phyloP scores from a whole-genome alignment of 2,329 filamentous ascomycete species.

The Diaporthe vexans region DNA sequence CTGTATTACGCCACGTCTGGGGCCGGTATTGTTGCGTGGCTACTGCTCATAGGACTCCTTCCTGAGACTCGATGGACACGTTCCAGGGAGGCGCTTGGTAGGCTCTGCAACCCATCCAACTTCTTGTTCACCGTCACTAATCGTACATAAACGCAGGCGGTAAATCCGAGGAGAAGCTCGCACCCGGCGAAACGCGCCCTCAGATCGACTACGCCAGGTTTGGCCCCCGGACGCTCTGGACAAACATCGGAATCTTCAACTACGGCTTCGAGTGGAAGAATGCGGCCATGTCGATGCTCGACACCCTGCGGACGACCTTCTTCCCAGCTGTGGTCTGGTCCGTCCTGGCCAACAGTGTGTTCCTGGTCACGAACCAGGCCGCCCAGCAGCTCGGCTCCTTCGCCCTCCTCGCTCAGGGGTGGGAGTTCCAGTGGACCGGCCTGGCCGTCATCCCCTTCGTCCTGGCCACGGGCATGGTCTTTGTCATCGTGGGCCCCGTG shows the following conservation, averaged over 20 bases:
- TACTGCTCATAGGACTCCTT: conserved; percentile 50
- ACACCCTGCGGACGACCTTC: conserved; percentile 50
- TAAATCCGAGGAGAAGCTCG: conserved; percentile 45
- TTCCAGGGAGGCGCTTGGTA: conserved; percentile 49
- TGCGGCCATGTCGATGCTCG: conserved; percentile 46
- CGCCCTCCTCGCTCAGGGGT: conserved; percentile 48
- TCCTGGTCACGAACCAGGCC: conserved; percentile 49
- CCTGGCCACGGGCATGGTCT: conserved; percentile 43
- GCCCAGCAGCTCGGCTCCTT: conserved; percentile 47
- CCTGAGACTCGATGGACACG: conserved; percentile 54
- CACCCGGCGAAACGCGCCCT: conserved; percentile 47
- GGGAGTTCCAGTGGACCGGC: conserved; percentile 49
- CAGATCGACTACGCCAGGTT: conserved; percentile 48
- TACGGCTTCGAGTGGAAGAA: conserved; percentile 48
- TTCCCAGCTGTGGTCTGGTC: conserved; percentile 53
- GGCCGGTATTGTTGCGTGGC: conserved; percentile 51
- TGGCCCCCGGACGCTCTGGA: conserved; percentile 48
- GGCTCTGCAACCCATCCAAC: neutral
- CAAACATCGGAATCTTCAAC: conserved; percentile 52
- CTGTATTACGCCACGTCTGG: conserved; percentile 53
- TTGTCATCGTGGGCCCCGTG: conserved; percentile 48
- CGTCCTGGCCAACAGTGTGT: conserved; percentile 48
- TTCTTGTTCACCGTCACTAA: neutral
- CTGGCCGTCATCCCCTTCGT: conserved; percentile 47
- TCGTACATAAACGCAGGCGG: conserved; percentile 36